phyloP scores from a whole-genome alignment of 108 stramenopile genomes.

The Aureococcus anophagefferens region DNA sequence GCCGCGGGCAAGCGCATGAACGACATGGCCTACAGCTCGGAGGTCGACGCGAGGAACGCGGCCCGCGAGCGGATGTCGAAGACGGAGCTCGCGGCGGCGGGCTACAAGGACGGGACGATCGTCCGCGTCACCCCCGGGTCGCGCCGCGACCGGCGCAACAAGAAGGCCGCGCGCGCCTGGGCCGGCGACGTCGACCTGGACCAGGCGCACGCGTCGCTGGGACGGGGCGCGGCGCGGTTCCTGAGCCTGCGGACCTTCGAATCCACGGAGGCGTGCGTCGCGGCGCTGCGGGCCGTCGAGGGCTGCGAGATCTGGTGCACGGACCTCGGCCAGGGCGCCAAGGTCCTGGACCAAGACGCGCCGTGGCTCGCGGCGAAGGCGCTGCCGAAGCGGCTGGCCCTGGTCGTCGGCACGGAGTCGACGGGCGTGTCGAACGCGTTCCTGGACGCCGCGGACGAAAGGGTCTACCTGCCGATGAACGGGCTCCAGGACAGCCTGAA shows the following conservation, averaged over 20 bases:
- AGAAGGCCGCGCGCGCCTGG: not conserved
- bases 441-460: conserved; percentile 54
- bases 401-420: conserved; percentile 81
- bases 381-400: conserved; percentile 70
- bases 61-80: too few species aligned
- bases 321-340: conserved; percentile 1
- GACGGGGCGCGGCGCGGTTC: not conserved
- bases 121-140: not conserved
- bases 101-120: too few species aligned
- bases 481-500: conserved; percentile 85
- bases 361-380: not conserved
- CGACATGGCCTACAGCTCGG: too few species aligned
- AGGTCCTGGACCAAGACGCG: not conserved
- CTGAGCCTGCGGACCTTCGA: not conserved
- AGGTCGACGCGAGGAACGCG: too few species aligned
- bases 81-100: too few species aligned
- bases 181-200: not conserved
- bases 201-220: not conserved
- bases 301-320: conserved; percentile 6
- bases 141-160: not conserved
- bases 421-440: conserved; percentile 68
- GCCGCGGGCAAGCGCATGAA: too few species aligned
- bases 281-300: not conserved
- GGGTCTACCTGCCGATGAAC: conserved; percentile 71
- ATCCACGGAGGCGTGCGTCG: not conserved